Evolutionary conservation across 352 stramenopile genomes (phyloP).

Genomic region (Phytophthora vignae): DNA sequence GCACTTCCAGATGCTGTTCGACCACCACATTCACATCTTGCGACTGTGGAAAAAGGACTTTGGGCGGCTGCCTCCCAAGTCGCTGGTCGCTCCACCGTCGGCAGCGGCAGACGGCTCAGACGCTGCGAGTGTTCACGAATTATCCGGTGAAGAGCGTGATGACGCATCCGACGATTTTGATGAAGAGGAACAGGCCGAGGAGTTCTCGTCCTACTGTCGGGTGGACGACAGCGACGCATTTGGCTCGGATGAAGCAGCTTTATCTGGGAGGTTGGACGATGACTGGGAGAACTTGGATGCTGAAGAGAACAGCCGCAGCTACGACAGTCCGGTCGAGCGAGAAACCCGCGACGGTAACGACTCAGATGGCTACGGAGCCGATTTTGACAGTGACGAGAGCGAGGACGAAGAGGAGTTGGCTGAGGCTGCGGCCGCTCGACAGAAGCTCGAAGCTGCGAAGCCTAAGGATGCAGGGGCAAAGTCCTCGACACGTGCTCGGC

Average conservation of each 20-base stretch:
- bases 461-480: constrained; percentile 9
- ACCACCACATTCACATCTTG: constrained; percentile 83
- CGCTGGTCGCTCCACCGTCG: constrained; percentile 13
- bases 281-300: constrained; percentile 42
- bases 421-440: constrained; percentile 9
- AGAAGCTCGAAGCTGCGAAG: constrained; percentile 32
- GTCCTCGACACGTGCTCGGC: constrained; percentile 7
- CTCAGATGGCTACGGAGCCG: constrained; percentile 68
- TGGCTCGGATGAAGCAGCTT: constrained; percentile 10
- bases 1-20: constrained; percentile 79
- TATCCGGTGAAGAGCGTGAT: constrained; percentile 13
- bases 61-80: constrained; percentile 65
- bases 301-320: constrained; percentile 8
- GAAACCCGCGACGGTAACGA: constrained; percentile 15
- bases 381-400: constrained; percentile 75
- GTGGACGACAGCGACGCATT: constrained; percentile 18
- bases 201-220: constrained; percentile 25
- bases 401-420: constrained; percentile 45
- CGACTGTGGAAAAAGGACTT: constrained; percentile 89
- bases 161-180: constrained; percentile 13
- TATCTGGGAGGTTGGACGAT: constrained; percentile 22
- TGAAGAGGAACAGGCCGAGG: constrained; percentile 27
- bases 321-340: constrained; percentile 16
- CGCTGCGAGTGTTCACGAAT: constrained; percentile 13
- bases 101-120: constrained; percentile 21